phyloP scores from a whole-genome alignment of 139 green algal species.

The Chlorella sp. region DNA sequence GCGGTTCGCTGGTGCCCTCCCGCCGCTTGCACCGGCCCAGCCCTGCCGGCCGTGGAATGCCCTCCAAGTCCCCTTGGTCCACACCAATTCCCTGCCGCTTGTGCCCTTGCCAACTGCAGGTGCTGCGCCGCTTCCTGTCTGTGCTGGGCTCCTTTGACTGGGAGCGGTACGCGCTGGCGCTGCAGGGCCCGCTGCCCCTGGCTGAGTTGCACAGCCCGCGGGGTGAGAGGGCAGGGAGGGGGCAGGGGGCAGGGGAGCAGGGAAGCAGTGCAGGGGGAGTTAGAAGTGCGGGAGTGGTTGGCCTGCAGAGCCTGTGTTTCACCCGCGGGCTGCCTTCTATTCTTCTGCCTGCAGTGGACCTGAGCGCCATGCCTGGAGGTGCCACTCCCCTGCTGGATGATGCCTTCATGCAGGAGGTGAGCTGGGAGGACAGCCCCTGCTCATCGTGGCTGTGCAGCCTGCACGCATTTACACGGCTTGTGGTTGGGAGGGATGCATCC shows the following conservation, averaged over 20 bases:
- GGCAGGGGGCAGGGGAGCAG: no score
- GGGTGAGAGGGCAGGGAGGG: conserved; percentile 16
- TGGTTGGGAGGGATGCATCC: no score
- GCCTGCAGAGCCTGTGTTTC: no score
- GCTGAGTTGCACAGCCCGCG: conserved; percentile 49
- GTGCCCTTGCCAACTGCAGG: conserved; percentile 46
- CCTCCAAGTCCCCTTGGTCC: no score
- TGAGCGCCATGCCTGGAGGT: not conserved
- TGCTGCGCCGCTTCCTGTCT: conserved; percentile 90
- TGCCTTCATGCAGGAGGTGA: conserved; percentile 32
- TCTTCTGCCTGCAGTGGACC: conserved; percentile 41
- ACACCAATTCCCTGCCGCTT: not conserved
- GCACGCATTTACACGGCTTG: no score
- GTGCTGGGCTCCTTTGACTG: conserved; percentile 91
- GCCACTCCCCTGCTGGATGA: conserved; percentile 28
- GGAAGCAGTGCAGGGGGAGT: no score
- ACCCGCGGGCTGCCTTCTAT: no score
- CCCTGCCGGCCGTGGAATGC: no score
- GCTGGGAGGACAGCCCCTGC: no score
- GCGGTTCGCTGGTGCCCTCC: no score
- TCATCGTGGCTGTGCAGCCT: no score
- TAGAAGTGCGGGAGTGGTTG: not conserved
- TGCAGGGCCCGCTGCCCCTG: conserved; percentile 80
- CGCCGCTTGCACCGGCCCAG: no score
- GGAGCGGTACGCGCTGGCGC: conserved; percentile 86